phyloP scores from a whole-genome alignment of 495 filamentous ascomycete genomes.

The Patellaria atrata region DNA sequence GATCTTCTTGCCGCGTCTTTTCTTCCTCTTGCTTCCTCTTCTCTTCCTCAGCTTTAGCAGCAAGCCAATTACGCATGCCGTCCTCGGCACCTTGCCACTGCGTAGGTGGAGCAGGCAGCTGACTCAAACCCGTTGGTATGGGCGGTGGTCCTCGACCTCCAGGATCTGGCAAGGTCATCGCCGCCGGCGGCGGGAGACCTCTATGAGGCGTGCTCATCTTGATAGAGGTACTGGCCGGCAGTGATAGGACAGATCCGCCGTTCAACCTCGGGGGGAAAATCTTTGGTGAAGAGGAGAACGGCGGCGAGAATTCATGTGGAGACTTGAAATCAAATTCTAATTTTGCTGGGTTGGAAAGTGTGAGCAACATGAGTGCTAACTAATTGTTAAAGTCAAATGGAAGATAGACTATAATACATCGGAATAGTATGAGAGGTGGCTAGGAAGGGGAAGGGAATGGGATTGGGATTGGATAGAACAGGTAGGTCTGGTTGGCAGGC shows the following conservation, averaged over 20 bases:
- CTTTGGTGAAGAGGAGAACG: constrained; percentile 40
- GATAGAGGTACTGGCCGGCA: constrained; percentile 26
- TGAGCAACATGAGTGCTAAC: constrained; percentile 43
- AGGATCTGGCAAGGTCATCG: constrained; percentile 45
- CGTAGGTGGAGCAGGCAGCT: constrained; percentile 54
- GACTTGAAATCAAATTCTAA: constrained; percentile 48
- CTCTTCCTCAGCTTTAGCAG: constrained; percentile 76
- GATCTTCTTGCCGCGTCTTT: constrained; percentile 76
- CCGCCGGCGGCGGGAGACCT: constrained; percentile 58
- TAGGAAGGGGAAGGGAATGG: too few species aligned
- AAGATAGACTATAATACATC: too few species aligned
- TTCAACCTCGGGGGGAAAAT: constrained; percentile 45
- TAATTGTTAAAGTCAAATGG: too few species aligned
- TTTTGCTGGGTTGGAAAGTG: constrained; percentile 46
- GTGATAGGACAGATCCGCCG: constrained; percentile 32
- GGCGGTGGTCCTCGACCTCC: constrained; percentile 14
- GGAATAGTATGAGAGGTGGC: too few species aligned
- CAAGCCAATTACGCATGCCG: constrained; percentile 66
- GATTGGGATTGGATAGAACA: too few species aligned
- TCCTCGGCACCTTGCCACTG: constrained; percentile 67
- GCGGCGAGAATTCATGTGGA: constrained; percentile 52
- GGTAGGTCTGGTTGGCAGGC: too few species aligned
- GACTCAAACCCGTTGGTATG: constrained; percentile 27
- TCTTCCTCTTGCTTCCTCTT: constrained; percentile 77
- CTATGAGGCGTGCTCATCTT: constrained; percentile 61